phyloP scores from a whole-genome alignment of 495 filamentous ascomycete species.

The Collariella sp. region DNA sequence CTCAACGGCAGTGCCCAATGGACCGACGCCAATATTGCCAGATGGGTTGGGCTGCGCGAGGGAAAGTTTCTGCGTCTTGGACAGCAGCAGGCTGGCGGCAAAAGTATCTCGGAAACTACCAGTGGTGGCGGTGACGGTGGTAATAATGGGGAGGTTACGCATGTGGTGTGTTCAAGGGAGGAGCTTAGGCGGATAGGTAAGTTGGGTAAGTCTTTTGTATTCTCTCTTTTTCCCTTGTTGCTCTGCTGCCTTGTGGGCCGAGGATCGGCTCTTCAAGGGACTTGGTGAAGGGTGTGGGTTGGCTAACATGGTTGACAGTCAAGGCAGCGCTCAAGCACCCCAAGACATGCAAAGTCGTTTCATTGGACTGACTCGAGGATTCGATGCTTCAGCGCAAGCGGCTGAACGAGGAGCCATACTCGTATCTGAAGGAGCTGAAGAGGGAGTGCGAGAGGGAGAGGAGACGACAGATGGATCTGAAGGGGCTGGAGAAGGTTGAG shows the following conservation, averaged over 20 bases:
- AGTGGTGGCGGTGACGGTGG: background rate
- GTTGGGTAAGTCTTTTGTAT: background rate
- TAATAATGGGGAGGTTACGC: slow-evolving; percentile 24
- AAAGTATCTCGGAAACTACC: too few relatives aligned
- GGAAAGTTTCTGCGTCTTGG: slow-evolving; percentile 14
- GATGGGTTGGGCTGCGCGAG: slow-evolving; percentile 26
- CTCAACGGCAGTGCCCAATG: slow-evolving; percentile 22
- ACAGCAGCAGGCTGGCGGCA: too few relatives aligned
- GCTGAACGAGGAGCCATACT: slow-evolving; percentile 19
- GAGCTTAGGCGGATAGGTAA: slow-evolving; percentile 20
- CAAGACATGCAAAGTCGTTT: slow-evolving; percentile 24
- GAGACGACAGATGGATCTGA: slow-evolving; percentile 31
- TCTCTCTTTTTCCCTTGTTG: background rate
- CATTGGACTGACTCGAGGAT: slow-evolving; percentile 36
- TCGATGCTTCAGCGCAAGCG: slow-evolving; percentile 14
- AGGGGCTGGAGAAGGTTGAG: slow-evolving; percentile 36
- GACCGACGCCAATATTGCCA: slow-evolving; percentile 23
- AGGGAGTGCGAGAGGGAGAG: slow-evolving; percentile 30
- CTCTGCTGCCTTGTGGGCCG: background rate
- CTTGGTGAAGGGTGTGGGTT: too few relatives aligned
- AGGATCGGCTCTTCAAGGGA: too few relatives aligned
- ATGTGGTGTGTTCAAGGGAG: slow-evolving; percentile 28
- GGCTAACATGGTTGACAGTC: slow-evolving; percentile 3
- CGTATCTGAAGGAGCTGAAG: slow-evolving; percentile 12
- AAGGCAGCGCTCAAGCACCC: slow-evolving; percentile 14